These are phyloP conservation scores for Diplodia scrobiculata DNA, from an alignment of 2,329 filamentous ascomycete species.

Conservation along the genomic window DNA sequence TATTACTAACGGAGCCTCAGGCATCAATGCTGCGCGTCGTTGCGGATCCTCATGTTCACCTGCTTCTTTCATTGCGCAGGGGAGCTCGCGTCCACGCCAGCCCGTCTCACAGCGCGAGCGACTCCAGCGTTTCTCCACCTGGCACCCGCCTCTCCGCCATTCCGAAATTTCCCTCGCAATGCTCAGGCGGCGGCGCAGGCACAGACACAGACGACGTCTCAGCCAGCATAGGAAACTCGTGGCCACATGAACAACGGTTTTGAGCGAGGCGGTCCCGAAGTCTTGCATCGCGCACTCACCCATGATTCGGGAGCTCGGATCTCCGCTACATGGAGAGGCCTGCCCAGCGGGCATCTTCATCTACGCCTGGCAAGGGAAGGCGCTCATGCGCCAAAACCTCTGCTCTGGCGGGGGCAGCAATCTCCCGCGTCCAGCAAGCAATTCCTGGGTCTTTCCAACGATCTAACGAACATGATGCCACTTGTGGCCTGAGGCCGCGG, in stretches of 20 bases:
- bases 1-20: conserved; percentile 5
- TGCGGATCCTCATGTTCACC: conserved; percentile 19
- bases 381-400: conserved; percentile 22
- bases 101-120: background rate
- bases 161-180: background rate
- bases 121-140: conserved; percentile 7
- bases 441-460: background rate
- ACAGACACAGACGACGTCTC: background rate
- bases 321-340: background rate
- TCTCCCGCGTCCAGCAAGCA: conserved; percentile 19
- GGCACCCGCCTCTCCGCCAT: conserved; percentile 7
- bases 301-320: conserved; percentile 7
- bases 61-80: background rate
- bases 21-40: conserved; percentile 2
- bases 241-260: background rate
- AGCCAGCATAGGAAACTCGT: conserved; percentile 1
- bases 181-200: background rate
- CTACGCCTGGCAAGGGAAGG: conserved; percentile 13
- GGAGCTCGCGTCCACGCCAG: conserved; percentile 11
- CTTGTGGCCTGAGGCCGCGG: conserved; percentile 24
- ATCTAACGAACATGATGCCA: conserved; percentile 12
- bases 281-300: background rate
- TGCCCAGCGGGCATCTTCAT: conserved; percentile 19
- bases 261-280: background rate
- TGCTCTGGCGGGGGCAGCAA: conserved; percentile 10